A percentile compares a stretch with the other conserved stretches of the same genome.
Conservation (phyloP, 1,284 basidiomycete species). For the Sporisorium reilianum region DNA sequence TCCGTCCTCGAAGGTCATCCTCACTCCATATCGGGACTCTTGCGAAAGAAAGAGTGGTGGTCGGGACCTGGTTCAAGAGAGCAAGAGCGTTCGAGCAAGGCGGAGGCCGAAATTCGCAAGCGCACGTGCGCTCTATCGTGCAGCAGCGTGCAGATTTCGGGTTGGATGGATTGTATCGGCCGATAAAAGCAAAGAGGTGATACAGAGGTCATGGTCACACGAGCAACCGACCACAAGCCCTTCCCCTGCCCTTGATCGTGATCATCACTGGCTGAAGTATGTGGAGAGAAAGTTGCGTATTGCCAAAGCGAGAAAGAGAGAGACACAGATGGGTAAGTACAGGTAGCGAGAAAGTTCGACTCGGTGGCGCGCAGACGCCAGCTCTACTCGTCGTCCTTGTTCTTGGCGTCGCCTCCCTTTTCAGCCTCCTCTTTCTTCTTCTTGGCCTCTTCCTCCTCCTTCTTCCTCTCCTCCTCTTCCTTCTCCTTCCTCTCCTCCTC, state of each 20-base stretch:
- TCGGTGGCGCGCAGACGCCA: too few relatives aligned
- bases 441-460: conserved; percentile 46
- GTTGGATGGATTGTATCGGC: conserved; percentile 9
- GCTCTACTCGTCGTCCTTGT: conserved; percentile 15
- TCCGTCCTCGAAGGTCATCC: background rate
- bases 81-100: too few relatives aligned
- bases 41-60: background rate
- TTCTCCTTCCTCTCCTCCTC: conserved; percentile 50
- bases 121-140: conserved; percentile 47
- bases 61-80: too few relatives aligned
- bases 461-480: conserved; percentile 44
- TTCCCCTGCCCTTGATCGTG: background rate
- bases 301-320: background rate
- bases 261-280: background rate
- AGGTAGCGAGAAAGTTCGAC: background rate
- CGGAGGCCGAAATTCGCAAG: conserved; percentile 24
- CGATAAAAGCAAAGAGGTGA: conserved; percentile 19
- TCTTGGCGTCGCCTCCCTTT: conserved; percentile 30
- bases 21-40: too few relatives aligned
- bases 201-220: conserved; percentile 14
- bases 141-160: conserved; percentile 19
- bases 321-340: conserved; percentile 1
- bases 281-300: background rate
- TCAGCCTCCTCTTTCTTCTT: conserved; percentile 54
- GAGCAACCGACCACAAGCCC: conserved; percentile 4